These are phyloP conservation scores for Microcos paniculata DNA, from an alignment of 345 rosid genomes.

Conservation along the genomic window DNA sequence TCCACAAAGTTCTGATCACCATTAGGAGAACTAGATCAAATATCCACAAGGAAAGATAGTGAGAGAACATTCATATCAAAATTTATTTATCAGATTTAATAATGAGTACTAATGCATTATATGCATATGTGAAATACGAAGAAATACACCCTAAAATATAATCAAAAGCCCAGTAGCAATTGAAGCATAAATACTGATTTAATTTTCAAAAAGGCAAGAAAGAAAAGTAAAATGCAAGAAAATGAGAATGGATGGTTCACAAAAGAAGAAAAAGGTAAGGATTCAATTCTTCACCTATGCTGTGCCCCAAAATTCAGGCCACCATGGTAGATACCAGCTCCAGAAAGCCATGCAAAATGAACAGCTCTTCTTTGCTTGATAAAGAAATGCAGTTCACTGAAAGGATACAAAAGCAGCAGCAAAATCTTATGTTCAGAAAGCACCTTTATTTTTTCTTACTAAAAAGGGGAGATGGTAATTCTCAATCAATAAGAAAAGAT, in stretches of 20 bases:
- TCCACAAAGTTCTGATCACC: conserved; percentile 98
- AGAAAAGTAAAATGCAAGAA: conserved; percentile 1
- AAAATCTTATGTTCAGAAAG: conserved; percentile 15
- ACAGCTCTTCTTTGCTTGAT: conserved; percentile 97
- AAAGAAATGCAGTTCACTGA: conserved; percentile 92
- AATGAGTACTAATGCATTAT: not conserved
- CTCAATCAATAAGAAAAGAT: not conserved
- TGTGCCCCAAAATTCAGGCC: conserved; percentile 96
- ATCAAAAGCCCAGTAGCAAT: not conserved
- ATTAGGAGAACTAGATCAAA: conserved; percentile 60
- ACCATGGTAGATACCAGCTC: conserved; percentile 96
- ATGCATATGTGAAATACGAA: not conserved
- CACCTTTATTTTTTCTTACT: conserved; percentile 4
- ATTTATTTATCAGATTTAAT: not conserved
- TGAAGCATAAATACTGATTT: not conserved
- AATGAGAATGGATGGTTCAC: conserved; percentile 21
- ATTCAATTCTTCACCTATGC: conserved; percentile 55
- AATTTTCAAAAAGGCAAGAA: not conserved
- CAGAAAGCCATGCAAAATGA: conserved; percentile 99
- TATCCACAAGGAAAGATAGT: conserved; percentile 15
- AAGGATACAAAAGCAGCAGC: conserved; percentile 18
- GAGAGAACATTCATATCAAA: conserved; percentile 10
- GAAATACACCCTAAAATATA: conserved; percentile 1
- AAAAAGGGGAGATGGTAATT: not conserved
- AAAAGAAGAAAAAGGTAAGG: conserved; percentile 22